These are phyloP conservation scores for Deinandra increscens DNA, from an alignment of 129 eudicot species.

Conservation along the genomic window DNA sequence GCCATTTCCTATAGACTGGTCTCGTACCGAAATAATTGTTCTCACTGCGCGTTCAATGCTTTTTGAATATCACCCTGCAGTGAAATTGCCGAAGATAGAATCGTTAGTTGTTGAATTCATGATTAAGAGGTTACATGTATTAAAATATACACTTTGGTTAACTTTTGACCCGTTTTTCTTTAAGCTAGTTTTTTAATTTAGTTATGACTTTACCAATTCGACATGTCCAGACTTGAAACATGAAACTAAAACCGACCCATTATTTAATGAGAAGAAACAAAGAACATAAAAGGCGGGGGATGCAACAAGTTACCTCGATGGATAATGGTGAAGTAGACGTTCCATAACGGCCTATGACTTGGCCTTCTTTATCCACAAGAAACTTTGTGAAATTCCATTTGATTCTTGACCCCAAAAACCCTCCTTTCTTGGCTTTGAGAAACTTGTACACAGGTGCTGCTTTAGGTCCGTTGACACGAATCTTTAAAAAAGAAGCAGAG, in stretches of 20 bases:
- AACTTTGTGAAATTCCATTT: conserved; percentile 98
- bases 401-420: conserved; percentile 58
- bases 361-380: conserved; percentile 82
- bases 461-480: conserved; percentile 69
- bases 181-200: not conserved
- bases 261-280: not conserved
- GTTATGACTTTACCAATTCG: not conserved
- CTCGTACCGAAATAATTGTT: conserved; percentile 3
- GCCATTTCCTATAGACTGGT: not conserved
- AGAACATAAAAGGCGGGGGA: conserved; percentile 10
- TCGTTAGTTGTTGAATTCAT: not conserved
- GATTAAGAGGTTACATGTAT: not conserved
- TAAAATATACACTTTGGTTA: not conserved
- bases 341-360: conserved; percentile 60
- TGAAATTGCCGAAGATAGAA: not conserved
- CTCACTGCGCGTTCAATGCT: conserved; percentile 38
- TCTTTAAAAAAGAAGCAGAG: conserved; percentile 33
- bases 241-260: not conserved
- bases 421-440: conserved; percentile 71
- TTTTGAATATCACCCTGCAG: conserved; percentile 69
- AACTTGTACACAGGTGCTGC: conserved; percentile 79
- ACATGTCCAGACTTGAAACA: not conserved
- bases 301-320: conserved; percentile 49
- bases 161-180: not conserved
- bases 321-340: conserved; percentile 67